Evolutionary conservation across 169 alveolate species (phyloP), one percentile per base, ranked within the genome.

Genomic region (Plasmodium gonderi): DNA sequence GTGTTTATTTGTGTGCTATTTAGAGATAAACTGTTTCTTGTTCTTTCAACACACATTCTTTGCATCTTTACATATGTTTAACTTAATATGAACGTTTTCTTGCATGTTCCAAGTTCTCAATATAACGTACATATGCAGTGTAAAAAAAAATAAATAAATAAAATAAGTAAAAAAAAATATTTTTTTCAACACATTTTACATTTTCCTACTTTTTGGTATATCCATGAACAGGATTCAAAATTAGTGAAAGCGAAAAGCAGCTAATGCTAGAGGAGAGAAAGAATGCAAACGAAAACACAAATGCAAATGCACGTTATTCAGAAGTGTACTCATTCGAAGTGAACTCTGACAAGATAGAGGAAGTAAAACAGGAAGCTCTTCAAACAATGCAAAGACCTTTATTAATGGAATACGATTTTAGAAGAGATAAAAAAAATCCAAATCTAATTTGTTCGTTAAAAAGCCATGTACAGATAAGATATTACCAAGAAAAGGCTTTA

Each of bases 381-480:
- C 96, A 91, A 76, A 91, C 96, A 54, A 96, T 97, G 97, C 97
- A 97, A 54, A 96, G 98, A 36, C 99, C 99, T 11, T 93, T 99
- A 90, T 95, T 99, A 74, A 98, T 98, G 97, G 99, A 99, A 95
- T 99, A 99, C 95, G 99, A 99, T 91, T 99, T 98, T 82, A 94
- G 98, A 68, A 96, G 97, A 80, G 99, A 99, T 91, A 81, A 95
- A 42, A 95, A 94, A 54, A 93, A 97, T 72, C 98, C 99, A 8
- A 91, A 95, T 14, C 90, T 99, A 77, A 97, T 97, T 36, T 97
- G 99, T 54, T 97, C 97, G 2, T 96, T 99, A 20, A 98, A 97
- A 82, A 97, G 99, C 33, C 97, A 98, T 45, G 98, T 98, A 11
- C 97, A 98, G 80, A 97, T 99, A 68, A 94, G 99, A 90, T 97